phyloP scores from a whole-genome alignment of 768 basidiomycete species.

The Podaxis carcinomalis region DNA sequence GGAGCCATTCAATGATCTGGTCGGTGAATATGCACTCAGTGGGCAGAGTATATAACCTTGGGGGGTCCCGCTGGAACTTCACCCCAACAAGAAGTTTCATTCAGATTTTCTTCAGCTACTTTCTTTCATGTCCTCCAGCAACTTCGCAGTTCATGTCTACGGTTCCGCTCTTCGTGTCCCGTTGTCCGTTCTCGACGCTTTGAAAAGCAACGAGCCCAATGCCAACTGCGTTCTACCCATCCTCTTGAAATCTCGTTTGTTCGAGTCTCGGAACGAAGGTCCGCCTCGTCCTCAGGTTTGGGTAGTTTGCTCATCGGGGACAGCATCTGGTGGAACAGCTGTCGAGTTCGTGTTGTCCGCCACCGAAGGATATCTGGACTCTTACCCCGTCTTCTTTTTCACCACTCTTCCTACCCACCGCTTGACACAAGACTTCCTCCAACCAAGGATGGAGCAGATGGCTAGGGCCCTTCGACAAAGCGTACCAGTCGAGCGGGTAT shows the following conservation, averaged over 20 bases:
- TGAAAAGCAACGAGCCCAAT: conserved; percentile 31
- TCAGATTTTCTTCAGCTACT: not conserved
- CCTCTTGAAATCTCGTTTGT: conserved; percentile 23
- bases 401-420: conserved; percentile 35
- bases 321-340: conserved; percentile 3
- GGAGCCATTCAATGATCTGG: not conserved
- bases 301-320: conserved; percentile 1
- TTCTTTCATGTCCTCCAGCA: not conserved
- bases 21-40: not conserved
- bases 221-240: conserved; percentile 40
- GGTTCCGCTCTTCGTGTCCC: conserved; percentile 32
- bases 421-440: conserved; percentile 33
- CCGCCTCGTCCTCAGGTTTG: conserved; percentile 3
- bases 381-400: conserved; percentile 67
- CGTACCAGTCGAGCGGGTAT: conserved; percentile 42
- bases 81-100: not conserved
- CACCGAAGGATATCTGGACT: conserved; percentile 49
- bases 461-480: conserved; percentile 31
- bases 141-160: conserved; percentile 18
- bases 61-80: not conserved
- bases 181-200: conserved; percentile 27
- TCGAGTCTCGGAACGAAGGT: conserved; percentile 14
- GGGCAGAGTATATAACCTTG: not conserved
- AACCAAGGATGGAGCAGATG: conserved; percentile 37
- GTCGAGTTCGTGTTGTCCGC: conserved; percentile 57